phyloP scores from a whole-genome alignment of 257 asterid genomes.

The Solanum piurae region DNA sequence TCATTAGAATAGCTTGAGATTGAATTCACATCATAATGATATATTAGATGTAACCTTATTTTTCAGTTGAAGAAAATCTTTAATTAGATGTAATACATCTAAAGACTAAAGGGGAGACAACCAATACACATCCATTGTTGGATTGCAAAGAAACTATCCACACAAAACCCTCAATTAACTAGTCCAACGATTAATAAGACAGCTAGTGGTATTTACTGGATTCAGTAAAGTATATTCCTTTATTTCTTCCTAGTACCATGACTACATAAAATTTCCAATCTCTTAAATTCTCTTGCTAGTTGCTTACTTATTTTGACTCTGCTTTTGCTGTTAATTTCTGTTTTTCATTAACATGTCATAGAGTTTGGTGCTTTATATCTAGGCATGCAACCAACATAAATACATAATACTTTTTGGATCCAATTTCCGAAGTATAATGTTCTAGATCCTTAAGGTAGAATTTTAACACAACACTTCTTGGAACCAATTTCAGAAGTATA shows the following conservation, averaged over 20 bases:
- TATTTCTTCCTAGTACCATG: neutral
- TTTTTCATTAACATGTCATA: neutral
- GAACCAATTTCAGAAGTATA: neutral
- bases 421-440: neutral
- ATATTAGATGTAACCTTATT: neutral
- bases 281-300: neutral
- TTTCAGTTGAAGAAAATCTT: neutral
- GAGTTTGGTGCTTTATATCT: neutral
- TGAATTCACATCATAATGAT: neutral
- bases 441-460: neutral
- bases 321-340: neutral
- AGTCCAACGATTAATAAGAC: neutral
- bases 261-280: neutral
- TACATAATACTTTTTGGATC: neutral
- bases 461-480: neutral
- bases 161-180: neutral
- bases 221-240: neutral
- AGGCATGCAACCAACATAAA: neutral
- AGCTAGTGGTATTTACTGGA: neutral
- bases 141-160: neutral
- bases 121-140: neutral
- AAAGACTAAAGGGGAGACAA: neutral
- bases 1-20: neutral
- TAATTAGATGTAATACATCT: neutral
- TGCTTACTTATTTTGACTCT: neutral